Evolutionary conservation across 352 stramenopile species (phyloP).

Genomic region (Globisporangium middletonii): DNA sequence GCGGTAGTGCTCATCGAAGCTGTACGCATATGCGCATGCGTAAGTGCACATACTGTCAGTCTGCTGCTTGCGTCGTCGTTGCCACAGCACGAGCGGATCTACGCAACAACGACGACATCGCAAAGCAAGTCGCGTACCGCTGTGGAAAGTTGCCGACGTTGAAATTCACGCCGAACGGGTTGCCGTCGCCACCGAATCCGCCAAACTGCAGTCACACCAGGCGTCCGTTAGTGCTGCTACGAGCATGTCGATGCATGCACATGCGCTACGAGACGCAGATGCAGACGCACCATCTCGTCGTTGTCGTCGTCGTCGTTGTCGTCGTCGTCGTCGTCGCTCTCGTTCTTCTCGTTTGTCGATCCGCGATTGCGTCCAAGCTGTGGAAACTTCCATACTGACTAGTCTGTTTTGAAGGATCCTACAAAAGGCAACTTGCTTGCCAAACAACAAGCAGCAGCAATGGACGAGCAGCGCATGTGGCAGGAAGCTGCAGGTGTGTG

Average conservation of each 20-base stretch:
- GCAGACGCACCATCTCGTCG: conserved; percentile 7
- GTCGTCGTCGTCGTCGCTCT: neutral
- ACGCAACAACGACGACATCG: neutral
- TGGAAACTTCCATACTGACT: neutral
- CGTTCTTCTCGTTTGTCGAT: conserved; percentile 4
- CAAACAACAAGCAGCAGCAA: neutral
- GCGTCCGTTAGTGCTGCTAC: neutral
- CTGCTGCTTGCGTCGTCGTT: neutral
- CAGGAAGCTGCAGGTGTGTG: conserved; percentile 27
- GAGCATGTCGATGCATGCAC: neutral
- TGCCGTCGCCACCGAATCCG: conserved; percentile 47
- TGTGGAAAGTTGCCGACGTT: conserved; percentile 71
- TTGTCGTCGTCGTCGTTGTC: neutral
- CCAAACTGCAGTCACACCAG: conserved; percentile 41
- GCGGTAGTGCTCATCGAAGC: conserved; percentile 85
- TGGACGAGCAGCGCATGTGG: conserved; percentile 12
- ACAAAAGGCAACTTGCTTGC: neutral
- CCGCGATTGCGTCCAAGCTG: neutral
- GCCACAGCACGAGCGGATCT: neutral
- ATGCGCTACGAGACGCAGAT: neutral
- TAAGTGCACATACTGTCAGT: neutral
- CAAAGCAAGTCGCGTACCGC: conserved; percentile 23
- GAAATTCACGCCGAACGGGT: conserved; percentile 47
- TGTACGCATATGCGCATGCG: conserved; percentile 9
- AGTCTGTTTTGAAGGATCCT: neutral